Conservation (phyloP, 306 rosid species). For the Medicago lupulina region DNA sequence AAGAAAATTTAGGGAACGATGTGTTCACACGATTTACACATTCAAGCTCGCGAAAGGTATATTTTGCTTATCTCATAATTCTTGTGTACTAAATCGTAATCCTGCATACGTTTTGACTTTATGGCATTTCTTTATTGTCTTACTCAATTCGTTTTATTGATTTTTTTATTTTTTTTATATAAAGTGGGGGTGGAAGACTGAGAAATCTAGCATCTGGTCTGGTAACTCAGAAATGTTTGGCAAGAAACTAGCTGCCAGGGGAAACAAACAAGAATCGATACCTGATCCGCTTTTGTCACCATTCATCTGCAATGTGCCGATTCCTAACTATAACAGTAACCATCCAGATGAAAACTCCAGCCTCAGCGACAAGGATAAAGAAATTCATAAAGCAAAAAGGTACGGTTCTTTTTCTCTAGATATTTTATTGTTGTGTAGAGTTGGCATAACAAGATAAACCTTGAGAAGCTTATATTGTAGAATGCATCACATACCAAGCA, state of each 20-base stretch:
- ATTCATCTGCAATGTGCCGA: slow-evolving; percentile 60
- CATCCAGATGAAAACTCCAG: slow-evolving; percentile 45
- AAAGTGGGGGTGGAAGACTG: slow-evolving; percentile 74
- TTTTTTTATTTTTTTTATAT: slow-evolving; percentile 17
- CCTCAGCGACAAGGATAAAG: slow-evolving; percentile 42
- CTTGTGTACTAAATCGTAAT: slow-evolving; percentile 19
- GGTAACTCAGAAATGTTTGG: slow-evolving; percentile 62
- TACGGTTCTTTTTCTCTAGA: slow-evolving; percentile 39
- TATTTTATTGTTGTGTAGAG: too few relatives aligned
- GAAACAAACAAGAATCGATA: slow-evolving; percentile 56
- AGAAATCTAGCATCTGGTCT: slow-evolving; percentile 58
- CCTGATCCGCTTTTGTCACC: slow-evolving; percentile 82
- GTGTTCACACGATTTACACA: slow-evolving; percentile 70
- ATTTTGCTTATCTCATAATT: slow-evolving; percentile 20
- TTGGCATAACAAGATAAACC: too few relatives aligned
- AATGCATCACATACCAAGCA: too few relatives aligned
- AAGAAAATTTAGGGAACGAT: slow-evolving; percentile 79
- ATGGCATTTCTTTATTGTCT: slow-evolving; percentile 30
- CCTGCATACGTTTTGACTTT: slow-evolving; percentile 17
- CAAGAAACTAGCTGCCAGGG: slow-evolving; percentile 57
- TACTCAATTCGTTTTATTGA: slow-evolving; percentile 24
- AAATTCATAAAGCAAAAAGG: slow-evolving; percentile 55
- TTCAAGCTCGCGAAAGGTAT: slow-evolving; percentile 77
- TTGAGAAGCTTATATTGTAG: too few relatives aligned
- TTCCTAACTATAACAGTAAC: slow-evolving; percentile 42